Conservation (phyloP, 305 asterid genomes). For the Rubia tinctorum region DNA sequence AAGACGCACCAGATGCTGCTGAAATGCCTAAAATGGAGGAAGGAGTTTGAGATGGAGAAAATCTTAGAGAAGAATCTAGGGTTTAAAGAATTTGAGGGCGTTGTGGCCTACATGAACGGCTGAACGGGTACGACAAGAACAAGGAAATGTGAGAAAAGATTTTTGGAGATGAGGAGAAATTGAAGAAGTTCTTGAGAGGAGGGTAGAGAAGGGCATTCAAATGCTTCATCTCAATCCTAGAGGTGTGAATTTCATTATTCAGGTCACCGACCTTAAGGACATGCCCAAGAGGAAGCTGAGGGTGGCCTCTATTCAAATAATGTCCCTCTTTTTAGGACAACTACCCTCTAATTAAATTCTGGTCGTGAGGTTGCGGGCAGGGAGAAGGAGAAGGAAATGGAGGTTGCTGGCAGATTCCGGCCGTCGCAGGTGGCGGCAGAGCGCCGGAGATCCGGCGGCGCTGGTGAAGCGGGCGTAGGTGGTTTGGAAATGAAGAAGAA, state of each 20-base stretch:
- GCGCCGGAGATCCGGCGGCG: too few species aligned
- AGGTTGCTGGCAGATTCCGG: too few species aligned
- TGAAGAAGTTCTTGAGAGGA: conserved; percentile 72
- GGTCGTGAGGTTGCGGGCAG: too few species aligned
- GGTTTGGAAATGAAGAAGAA: too few species aligned
- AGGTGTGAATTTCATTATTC: conserved; percentile 80
- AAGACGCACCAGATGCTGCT: conserved; percentile 61
- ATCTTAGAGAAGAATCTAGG: conserved; percentile 69
- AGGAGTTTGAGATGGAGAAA: conserved; percentile 54
- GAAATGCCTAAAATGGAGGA: conserved; percentile 61
- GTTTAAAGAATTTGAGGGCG: conserved; percentile 73
- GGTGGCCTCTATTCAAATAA: conserved; percentile 79
- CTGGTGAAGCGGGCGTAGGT: too few species aligned
- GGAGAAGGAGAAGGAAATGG: too few species aligned
- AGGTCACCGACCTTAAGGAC: conserved; percentile 89
- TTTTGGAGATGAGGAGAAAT: conserved; percentile 75
- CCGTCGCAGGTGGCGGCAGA: too few species aligned
- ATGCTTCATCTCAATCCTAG: conserved; percentile 74
- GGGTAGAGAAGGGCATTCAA: conserved; percentile 80
- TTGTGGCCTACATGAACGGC: conserved; percentile 84
- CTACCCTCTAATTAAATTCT: too few species aligned
- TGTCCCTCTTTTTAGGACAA: conserved; percentile 91
- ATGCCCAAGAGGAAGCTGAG: conserved; percentile 96
- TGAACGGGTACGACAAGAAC: conserved; percentile 66
- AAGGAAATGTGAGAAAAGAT: conserved; percentile 54